Evolutionary conservation across 2,329 filamentous ascomycete genomes (phyloP), one percentile per base, ranked within the genome.

Genomic region (Exophiala aquamarina): DNA sequence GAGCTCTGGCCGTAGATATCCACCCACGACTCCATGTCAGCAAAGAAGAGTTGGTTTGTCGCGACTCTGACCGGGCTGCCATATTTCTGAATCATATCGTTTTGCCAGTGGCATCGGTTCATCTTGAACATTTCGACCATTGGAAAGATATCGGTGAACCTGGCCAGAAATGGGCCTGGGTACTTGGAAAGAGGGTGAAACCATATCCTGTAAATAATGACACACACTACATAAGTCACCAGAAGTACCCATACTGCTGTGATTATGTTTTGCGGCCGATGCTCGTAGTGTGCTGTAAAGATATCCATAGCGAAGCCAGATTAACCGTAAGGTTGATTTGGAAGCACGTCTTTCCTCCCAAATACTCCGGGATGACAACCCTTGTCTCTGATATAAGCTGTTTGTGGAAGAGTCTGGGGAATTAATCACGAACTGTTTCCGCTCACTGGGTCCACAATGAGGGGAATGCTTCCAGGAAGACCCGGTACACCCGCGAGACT

Each of bases 131-230:
- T 21, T 5, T 7, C 34, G 10, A 32, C 13, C 19, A 39, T 17
- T 18, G 34, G n/a, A 15, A 38, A 40, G 18, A 39, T 17, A 14
- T 39, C 43, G 20, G 34, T 49, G 29, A 42, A 31, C 23, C 43
- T 54, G 31, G 37, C 48, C 11, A 85, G 61, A 39, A 83, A 68
- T 0, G 83, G 84, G 1, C 83, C 83, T 2, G 82, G 84, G 55
- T 84, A 84, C 47, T 77, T 80, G 13, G 81, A 75, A 8, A 86
- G 67, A 3, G 83, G 82, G 59, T 86, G 83, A 21, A 56, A 50
- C 11, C n/a, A 50, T 5, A 38, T 33, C 8, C 43, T 17, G 23
- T 50, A 50, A 19, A 47, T 33, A 14, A 42, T 14, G 34, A 32
- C 28, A n/a, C 28, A 9, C 28, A 31, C 9, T 9, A 31, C 9